Evolutionary conservation across 2,329 filamentous ascomycete species (phyloP), one percentile per base, ranked within the genome.

Genomic region (Hymenoscyphus fraxineus): DNA sequence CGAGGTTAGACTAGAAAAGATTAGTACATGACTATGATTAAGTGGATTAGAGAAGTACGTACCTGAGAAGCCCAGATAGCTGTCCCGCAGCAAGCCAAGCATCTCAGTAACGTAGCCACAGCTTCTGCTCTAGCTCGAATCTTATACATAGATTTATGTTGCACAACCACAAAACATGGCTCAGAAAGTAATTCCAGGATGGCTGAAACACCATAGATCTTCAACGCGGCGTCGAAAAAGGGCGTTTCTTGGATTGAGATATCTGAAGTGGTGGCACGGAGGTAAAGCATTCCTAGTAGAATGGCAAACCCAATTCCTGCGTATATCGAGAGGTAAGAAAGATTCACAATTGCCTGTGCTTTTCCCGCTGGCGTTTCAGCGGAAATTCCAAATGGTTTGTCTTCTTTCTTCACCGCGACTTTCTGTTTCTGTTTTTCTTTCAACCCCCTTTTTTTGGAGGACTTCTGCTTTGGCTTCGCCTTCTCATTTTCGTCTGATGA

Each of bases 141-240:
- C 63, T 87, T 89, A 73, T 96, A 96, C 32, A 89, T 83, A 70
- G 96, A 85, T 59, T 88, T 87, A 67, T 91, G 88, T 77, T 97
- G 93, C 67, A 94, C 87, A 40, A 96, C 85, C 1, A 93, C 91
- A 76, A 98, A 99, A 61, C 88, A 90, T 0, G 95, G 95, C 78
- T 99, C 95, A 0, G 90, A 88, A 1, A 92, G 77, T 15, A 99
- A 83, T 78, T 99, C 95, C 3, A 96, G 73, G 63, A 88, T 72
- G 40, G 86, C 80, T 0, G 86, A 83, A 4, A 82, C 5, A 19
- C 80, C 84, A 74, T 88, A 89, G 1, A 88, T 71, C 64, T 79
- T 78, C 15, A 88, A 76, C 0, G 84, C 80, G 3, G 77, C 71
- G 35, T 74, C 73, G 65, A 96, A 86, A 71, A 88, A 89, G 0